phyloP scores from a whole-genome alignment of 257 asterid genomes.

The Fraxinus anomala region DNA sequence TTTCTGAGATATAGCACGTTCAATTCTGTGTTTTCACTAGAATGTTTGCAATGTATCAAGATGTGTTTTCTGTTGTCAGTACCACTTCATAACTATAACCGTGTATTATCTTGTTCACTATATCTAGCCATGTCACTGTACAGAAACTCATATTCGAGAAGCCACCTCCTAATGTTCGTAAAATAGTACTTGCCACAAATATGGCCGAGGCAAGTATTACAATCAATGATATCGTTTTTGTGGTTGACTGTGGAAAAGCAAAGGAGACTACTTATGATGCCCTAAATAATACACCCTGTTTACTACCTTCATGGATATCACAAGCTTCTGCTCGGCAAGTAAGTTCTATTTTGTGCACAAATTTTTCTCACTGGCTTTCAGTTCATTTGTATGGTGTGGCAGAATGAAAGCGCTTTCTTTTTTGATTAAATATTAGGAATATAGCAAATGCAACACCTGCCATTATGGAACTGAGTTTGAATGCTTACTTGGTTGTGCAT shows the following conservation, averaged over 20 bases:
- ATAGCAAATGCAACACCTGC: not conserved
- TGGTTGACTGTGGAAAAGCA: slow-evolving; percentile 98
- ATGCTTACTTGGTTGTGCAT: slow-evolving; percentile 22
- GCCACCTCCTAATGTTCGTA: slow-evolving; percentile 91
- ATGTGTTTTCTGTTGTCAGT: slow-evolving; percentile 15
- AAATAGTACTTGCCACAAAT: slow-evolving; percentile 92
- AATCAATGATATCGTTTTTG: slow-evolving; percentile 89
- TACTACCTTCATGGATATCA: slow-evolving; percentile 97
- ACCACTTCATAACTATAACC: not conserved
- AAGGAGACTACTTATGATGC: slow-evolving; percentile 98
- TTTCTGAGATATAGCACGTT: slow-evolving; percentile 13
- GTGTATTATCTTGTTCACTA: slow-evolving; percentile 21
- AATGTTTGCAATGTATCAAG: slow-evolving; percentile 11
- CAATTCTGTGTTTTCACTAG: slow-evolving; percentile 5
- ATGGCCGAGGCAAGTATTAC: slow-evolving; percentile 99
- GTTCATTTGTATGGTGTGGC: slow-evolving; percentile 17
- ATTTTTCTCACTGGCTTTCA: slow-evolving; percentile 15
- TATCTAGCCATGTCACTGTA: slow-evolving; percentile 25
- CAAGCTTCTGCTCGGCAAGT: slow-evolving; percentile 99
- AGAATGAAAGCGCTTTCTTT: slow-evolving; percentile 13
- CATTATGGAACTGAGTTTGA: slow-evolving; percentile 12
- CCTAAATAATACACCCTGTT: slow-evolving; percentile 85
- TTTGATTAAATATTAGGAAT: slow-evolving; percentile 12
- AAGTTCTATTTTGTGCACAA: slow-evolving; percentile 33
- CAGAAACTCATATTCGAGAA: slow-evolving; percentile 97